These are phyloP conservation scores for Diutina sp. DNA, from an alignment of 1,139 yeast genomes.

Conservation along the genomic window DNA sequence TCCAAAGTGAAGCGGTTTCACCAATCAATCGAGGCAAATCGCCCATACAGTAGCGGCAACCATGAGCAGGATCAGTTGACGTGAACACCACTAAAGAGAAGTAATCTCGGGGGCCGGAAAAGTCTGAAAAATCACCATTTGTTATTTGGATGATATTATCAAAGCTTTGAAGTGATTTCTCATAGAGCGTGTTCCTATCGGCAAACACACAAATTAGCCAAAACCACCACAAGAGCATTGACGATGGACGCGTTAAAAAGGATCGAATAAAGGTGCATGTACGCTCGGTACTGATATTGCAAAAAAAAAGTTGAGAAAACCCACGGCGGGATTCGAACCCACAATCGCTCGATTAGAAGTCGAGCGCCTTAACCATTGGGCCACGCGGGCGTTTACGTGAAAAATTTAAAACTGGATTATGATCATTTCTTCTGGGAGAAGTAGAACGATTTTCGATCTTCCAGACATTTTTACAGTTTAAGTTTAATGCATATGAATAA, in stretches of 20 bases:
- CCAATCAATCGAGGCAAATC: constrained; percentile 23
- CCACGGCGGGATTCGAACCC: too few relatives aligned
- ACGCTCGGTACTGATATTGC: too few relatives aligned
- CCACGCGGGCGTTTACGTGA: too few relatives aligned
- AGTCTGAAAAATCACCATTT: neutral
- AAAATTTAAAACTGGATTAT: too few relatives aligned
- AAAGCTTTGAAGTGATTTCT: neutral
- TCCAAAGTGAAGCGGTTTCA: constrained; percentile 30
- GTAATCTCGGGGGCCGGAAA: constrained; percentile 16
- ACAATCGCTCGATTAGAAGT: too few relatives aligned
- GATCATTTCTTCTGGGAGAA: too few relatives aligned
- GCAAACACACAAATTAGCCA: neutral
- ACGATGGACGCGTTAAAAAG: neutral
- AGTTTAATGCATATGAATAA: too few relatives aligned
- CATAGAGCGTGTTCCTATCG: neutral
- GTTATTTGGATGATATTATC: neutral
- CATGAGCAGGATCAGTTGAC: constrained; percentile 19
- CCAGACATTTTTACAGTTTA: too few relatives aligned
- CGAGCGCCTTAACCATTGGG: too few relatives aligned
- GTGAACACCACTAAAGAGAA: constrained; percentile 32
- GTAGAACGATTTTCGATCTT: too few relatives aligned
- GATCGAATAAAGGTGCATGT: neutral
- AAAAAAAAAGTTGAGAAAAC: too few relatives aligned
- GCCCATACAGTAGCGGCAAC: constrained; percentile 28
- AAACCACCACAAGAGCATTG: neutral